A percentile compares a stretch with the other conserved stretches of the same genome.
phyloP scores from a whole-genome alignment of 768 basidiomycete genomes.

The Pisolithus marmoratus region DNA sequence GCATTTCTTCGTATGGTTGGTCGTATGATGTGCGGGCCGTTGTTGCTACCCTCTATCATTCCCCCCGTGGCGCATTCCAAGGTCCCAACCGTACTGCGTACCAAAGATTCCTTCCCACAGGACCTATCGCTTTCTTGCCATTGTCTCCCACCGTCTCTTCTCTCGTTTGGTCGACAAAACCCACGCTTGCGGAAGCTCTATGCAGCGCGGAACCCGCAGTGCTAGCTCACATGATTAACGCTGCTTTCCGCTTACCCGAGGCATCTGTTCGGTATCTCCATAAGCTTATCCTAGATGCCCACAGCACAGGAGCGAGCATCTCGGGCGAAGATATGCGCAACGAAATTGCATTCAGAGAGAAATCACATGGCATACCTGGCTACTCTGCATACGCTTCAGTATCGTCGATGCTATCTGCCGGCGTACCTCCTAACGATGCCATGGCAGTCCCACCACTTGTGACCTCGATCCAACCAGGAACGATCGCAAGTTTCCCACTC shows the following conservation, averaged over 20 bases:
- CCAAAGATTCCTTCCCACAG: conserved; percentile 92
- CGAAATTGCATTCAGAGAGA: conserved; percentile 71
- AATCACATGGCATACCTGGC: conserved; percentile 57
- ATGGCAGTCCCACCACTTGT: conserved; percentile 73
- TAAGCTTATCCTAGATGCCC: conserved; percentile 50
- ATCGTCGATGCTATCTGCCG: conserved; percentile 29
- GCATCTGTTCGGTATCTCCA: conserved; percentile 67
- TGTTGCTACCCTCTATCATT: conserved; percentile 82
- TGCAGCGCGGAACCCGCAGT: conserved; percentile 58
- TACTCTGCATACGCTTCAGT: conserved; percentile 60
- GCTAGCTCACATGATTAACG: conserved; percentile 76
- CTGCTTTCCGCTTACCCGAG: conserved; percentile 81
- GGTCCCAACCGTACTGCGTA: conserved; percentile 76
- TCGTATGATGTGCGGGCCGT: conserved; percentile 84
- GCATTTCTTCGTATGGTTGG: conserved; percentile 88
- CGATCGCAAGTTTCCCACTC: conserved; percentile 87
- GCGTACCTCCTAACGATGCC: conserved; percentile 57
- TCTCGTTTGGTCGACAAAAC: conserved; percentile 91
- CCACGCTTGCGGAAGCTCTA: conserved; percentile 66
- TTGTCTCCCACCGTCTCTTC: conserved; percentile 74
- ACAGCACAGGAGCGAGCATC: conserved; percentile 39
- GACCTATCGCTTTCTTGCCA: conserved; percentile 93
- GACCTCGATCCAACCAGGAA: conserved; percentile 59
- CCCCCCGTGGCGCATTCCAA: conserved; percentile 56
- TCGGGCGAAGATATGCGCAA: conserved; percentile 44